Evolutionary conservation across 1,139 yeast species (phyloP).

Genomic region (Pichia terricola): DNA sequence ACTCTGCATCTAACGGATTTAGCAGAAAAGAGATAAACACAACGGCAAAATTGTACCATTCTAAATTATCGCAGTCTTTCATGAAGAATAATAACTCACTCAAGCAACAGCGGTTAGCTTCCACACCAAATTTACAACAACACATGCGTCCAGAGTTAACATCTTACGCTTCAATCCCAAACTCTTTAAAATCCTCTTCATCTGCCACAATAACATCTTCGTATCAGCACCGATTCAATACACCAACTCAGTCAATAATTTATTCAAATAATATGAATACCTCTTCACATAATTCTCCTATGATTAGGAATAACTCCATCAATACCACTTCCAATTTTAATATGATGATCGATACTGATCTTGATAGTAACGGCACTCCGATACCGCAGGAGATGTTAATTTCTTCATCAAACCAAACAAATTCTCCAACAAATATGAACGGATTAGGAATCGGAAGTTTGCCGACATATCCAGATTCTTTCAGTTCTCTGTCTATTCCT

Average conservation of each 20-base stretch:
- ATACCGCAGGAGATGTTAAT: slow-evolving; percentile 10
- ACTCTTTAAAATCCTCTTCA: neutral
- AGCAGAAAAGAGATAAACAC: slow-evolving; percentile 18
- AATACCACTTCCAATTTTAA: neutral
- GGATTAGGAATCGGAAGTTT: slow-evolving; percentile 11
- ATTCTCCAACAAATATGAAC: slow-evolving; percentile 10
- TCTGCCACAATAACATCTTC: slow-evolving; percentile 1
- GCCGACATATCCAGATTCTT: slow-evolving; percentile 16
- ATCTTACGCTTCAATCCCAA: neutral
- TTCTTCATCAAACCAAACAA: slow-evolving; percentile 11
- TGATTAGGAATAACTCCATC: slow-evolving; percentile 1
- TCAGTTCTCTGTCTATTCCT: slow-evolving; percentile 15
- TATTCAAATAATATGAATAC: no score
- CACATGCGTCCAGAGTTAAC: neutral
- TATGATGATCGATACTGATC: neutral
- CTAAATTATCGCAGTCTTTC: slow-evolving; percentile 22
- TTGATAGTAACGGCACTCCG: slow-evolving; percentile 5
- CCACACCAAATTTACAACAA: neutral
- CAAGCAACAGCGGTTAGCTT: no score
- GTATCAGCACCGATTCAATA: neutral
- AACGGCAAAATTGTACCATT: slow-evolving; percentile 15
- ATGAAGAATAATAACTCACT: neutral
- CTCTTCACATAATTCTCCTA: neutral
- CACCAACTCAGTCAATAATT: neutral
- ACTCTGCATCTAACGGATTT: slow-evolving; percentile 5